Conservation (phyloP, 2,329 filamentous ascomycete genomes). For the Monosporascus cannonballus region DNA sequence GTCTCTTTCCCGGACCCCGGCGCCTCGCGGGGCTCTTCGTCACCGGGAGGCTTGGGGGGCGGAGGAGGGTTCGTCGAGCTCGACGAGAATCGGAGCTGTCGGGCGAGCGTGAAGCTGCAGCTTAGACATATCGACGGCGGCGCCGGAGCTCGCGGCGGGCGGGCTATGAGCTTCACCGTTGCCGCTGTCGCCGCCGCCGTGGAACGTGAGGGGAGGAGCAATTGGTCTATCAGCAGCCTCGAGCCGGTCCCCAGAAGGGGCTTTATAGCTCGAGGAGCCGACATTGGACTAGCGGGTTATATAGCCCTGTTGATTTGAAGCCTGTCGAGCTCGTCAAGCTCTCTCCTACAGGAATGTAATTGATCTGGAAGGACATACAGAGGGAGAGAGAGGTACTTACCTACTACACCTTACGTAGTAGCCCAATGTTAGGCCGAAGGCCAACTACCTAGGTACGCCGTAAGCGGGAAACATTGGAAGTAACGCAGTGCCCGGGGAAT, state of each 20-base stretch:
- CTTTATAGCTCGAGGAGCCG: slow-evolving; percentile 20
- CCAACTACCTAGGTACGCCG: no score
- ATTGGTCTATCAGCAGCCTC: slow-evolving; percentile 22
- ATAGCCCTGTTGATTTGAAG: no score
- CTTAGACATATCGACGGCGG: slow-evolving; percentile 21
- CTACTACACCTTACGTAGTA: no score
- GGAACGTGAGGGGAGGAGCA: slow-evolving; percentile 14
- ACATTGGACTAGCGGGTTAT: slow-evolving; percentile 12
- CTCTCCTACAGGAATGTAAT: no score
- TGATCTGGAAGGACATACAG: no score
- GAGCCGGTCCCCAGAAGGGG: slow-evolving; percentile 20
- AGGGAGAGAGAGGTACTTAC: no score
- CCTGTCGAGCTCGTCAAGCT: no score
- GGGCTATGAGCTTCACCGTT: slow-evolving; percentile 16
- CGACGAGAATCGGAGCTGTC: slow-evolving; percentile 24
- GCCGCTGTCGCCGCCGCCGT: slow-evolving; percentile 1
- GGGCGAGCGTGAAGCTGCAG: slow-evolving; percentile 15
- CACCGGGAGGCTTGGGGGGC: slow-evolving; percentile 10
- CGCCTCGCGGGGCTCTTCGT: background rate
- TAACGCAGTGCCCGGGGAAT: background rate
- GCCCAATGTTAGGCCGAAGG: no score
- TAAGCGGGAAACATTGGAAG: no score
- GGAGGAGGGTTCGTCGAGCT: slow-evolving; percentile 13
- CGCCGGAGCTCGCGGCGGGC: slow-evolving; percentile 1
- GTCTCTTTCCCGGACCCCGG: background rate